Percentiles rank a stretch among this genome's conserved stretches.
Conservation (phyloP, 2,329 filamentous ascomycete species). For the Emergomyces orientalis region DNA sequence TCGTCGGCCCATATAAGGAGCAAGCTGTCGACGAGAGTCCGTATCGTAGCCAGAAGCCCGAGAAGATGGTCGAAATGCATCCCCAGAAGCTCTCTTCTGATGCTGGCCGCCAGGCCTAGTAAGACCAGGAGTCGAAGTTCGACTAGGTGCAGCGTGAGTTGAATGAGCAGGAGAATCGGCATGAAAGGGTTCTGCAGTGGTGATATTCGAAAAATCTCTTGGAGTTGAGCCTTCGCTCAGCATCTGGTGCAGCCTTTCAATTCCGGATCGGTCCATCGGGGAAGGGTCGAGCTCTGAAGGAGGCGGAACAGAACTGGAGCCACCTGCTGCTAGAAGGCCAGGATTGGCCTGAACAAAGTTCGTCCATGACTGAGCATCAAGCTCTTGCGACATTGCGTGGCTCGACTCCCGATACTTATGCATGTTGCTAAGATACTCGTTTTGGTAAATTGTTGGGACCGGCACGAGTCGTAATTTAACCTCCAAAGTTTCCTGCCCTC, state of each 20-base stretch:
- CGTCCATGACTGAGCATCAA: conserved; percentile 69
- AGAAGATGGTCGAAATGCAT: conserved; percentile 51
- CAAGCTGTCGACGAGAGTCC: conserved; percentile 23
- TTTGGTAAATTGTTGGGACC: conserved; percentile 56
- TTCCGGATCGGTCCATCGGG: conserved; percentile 34
- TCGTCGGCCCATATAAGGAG: conserved; percentile 22
- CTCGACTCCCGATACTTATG: conserved; percentile 52
- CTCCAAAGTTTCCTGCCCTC: conserved; percentile 75
- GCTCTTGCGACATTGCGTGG: conserved; percentile 48
- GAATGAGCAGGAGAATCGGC: conserved; percentile 34
- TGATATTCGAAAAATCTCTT: conserved; percentile 29
- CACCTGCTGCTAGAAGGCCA: conserved; percentile 26
- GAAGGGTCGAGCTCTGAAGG: conserved; percentile 23
- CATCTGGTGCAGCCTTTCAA: conserved; percentile 38
- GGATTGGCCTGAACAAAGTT: conserved; percentile 66
- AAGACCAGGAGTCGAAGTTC: conserved; percentile 31
- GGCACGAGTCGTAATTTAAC: conserved; percentile 81
- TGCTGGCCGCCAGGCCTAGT: conserved; percentile 19
- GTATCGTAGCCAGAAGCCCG: conserved; percentile 45
- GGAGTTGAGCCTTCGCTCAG: conserved; percentile 38
- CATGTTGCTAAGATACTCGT: conserved; percentile 52
- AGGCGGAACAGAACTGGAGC: conserved; percentile 17
- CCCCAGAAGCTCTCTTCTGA: conserved; percentile 26
- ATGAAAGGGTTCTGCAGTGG: conserved; percentile 24
- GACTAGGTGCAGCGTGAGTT: conserved; percentile 26